These are phyloP conservation scores for Desmodesmus armatus DNA, from an alignment of 139 green algal genomes.

Conservation along the genomic window DNA sequence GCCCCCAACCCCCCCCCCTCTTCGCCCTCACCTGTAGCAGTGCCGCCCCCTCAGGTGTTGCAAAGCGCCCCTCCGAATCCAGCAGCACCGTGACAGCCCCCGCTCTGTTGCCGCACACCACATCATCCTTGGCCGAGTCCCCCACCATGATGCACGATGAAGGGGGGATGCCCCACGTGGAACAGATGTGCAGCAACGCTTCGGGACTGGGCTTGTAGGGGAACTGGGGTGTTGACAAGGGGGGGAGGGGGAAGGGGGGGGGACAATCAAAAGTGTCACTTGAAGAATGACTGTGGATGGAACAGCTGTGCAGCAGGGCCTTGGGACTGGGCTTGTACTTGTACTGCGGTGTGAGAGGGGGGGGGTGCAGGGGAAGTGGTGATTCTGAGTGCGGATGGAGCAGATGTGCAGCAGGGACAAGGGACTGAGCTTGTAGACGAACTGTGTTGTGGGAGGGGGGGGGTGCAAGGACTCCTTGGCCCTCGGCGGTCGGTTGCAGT, in stretches of 20 bases:
- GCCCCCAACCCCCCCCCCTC: no score
- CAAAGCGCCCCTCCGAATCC: conserved; percentile 55
- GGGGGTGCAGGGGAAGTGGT: no score
- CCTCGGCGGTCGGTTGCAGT: no score
- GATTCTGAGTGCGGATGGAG: no score
- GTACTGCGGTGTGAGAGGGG: no score
- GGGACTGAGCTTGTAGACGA: no score
- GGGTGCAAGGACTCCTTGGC: no score
- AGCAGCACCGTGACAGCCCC: conserved; percentile 81
- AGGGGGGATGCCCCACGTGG: conserved; percentile 73
- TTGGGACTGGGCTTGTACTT: no score
- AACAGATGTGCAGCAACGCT: conserved; percentile 84
- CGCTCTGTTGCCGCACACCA: conserved; percentile 59
- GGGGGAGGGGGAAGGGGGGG: background rate
- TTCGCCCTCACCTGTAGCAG: no score
- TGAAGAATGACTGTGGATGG: background rate
- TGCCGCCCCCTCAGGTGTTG: no score
- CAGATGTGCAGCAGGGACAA: background rate
- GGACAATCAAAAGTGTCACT: background rate
- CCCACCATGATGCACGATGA: conserved; percentile 86
- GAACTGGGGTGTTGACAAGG: no score
- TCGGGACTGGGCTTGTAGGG: conserved; percentile 80
- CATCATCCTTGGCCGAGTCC: conserved; percentile 73
- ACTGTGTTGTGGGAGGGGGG: no score
- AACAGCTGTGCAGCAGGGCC: background rate